Base-by-base conservation (phyloP, 257 asterid genomes). In the Buddleja alternifolia region DNA sequence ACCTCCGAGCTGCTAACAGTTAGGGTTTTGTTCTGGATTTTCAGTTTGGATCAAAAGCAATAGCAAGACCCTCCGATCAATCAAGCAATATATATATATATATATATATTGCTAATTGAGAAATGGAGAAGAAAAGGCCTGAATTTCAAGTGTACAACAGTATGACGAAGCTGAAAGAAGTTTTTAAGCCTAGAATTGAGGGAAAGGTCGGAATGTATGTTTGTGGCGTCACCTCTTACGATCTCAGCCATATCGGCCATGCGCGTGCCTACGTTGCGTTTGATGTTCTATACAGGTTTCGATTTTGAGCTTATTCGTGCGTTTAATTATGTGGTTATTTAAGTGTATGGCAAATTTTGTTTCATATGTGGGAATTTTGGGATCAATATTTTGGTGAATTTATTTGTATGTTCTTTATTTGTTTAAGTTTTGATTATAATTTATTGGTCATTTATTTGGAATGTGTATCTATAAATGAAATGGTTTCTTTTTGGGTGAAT, bases 221-320 rank as follows among this genome's bases (percentile, higher is more conserved):
- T n/a, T 92, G 98, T 65, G 98, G 96, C 8, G 95, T 92, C 16
- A 88, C 98, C 46, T 78, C 95, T 4, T 92, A 90, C 64, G 98
- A 92, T 50, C 66, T 72, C 83, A 92, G 97, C 77, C 96, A 90
- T 58, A 92, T 92, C n/a, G 96, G 98, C 61, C 98, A 90, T 52
- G 94, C 96, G 4, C 90, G 96, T 14, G 94, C 97, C 57, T 87
- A 87, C 39, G 90, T 89, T 4, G 96, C 96, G 0, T 92, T 92
- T 59, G 98, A 92, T 51, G 80, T 92, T 48, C 94, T 92, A 58
- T 89, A 75, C 73, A 87, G 97, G 97, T 91, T n/a, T 8, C 11
- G 4, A 59, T 20, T 34, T 14, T 21, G 2, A 5, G 34, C 34
- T 39, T 39, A 9, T 60, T 40, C 10, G 5, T 40, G 6, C 17